phyloP scores from a whole-genome alignment of 805 yeast species.

The Wickerhamiella occidentalis region DNA sequence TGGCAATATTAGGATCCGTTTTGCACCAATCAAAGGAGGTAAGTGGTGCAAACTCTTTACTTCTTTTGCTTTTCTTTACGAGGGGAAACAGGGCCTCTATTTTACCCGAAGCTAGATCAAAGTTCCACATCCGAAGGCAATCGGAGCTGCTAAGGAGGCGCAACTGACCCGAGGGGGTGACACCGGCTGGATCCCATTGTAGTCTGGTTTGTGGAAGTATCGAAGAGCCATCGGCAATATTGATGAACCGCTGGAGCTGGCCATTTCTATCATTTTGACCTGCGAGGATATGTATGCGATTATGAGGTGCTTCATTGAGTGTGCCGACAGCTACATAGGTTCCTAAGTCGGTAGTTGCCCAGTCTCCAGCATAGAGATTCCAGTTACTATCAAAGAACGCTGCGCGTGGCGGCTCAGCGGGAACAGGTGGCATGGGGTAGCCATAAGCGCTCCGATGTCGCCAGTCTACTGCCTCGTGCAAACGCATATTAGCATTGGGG shows the following conservation, averaged over 20 bases:
- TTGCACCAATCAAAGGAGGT: constrained; percentile 91
- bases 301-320: constrained; percentile 63
- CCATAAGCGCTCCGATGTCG: constrained; percentile 12
- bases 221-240: constrained; percentile 40
- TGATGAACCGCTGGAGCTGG: constrained; percentile 13
- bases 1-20: constrained; percentile 52
- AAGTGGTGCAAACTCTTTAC: constrained; percentile 59
- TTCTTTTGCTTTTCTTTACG: constrained; percentile 32
- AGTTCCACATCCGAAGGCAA: constrained; percentile 51
- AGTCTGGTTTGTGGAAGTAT: constrained; percentile 60
- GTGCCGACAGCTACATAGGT: constrained; percentile 56
- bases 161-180: constrained; percentile 23
- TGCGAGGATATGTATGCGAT: constrained; percentile 38
- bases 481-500: constrained; percentile 1
- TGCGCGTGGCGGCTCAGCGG: constrained; percentile 3
- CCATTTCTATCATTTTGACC: constrained; percentile 14
- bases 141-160: constrained; percentile 62
- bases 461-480: constrained; percentile 6
- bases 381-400: constrained; percentile 35
- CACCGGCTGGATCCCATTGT: constrained; percentile 53
- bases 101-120: constrained; percentile 29
- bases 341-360: constrained; percentile 33
- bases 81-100: constrained; percentile 34
- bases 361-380: constrained; percentile 42
- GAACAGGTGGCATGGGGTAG: constrained; percentile 29